Base-by-base conservation (phyloP, 176 grass and related monocot species). In the Cymbopogon citratus region DNA sequence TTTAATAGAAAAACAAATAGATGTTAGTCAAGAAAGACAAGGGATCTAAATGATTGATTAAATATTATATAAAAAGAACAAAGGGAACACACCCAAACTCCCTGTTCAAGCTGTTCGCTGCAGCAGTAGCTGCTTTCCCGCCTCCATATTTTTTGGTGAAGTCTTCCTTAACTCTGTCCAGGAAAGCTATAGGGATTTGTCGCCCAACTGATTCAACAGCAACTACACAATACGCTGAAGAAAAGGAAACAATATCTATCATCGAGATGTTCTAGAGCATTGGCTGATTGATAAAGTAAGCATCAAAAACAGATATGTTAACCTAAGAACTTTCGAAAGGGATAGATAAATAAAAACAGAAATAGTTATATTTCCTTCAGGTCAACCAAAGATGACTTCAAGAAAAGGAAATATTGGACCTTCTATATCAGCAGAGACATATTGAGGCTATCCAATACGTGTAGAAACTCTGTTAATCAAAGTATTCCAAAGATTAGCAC, bases 181-280 rank as follows among this genome's bases (percentile, higher is more conserved):
- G 75, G 78, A 97, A 97, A 36, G 94, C 94, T 40, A 97, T 97
- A 41, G 94, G 94, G 49, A 93, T 66, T 90, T 97, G 94, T 48
- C 94, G 92, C n/a, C 94, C 94, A 23, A 91, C 87, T 71, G 94
- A 93, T 81, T 97, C 94, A 78, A 97, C 94, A 62, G 94, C 94
- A 85, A 97, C 94, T 1, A 97, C 91, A 60, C 94, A 97, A 52
- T 97, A 97, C 5, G 94, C 94, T 97, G 87, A 13, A 93, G 41
- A 83, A 80, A 27, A 24, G 27, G 25, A 66, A 35, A 59, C 8
- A 34, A 59, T n/a, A 65, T 69, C 62, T 76, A 82, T 70, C 61
- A 60, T 18, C 19, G 34, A 26, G 9, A 38, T 59, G 79, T 26
- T 60, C 31, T 38, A 39, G 64, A 68, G 12, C 60, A 64, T 35